Conservation (phyloP, 306 rosid genomes). For the Cicer yamashitae region DNA sequence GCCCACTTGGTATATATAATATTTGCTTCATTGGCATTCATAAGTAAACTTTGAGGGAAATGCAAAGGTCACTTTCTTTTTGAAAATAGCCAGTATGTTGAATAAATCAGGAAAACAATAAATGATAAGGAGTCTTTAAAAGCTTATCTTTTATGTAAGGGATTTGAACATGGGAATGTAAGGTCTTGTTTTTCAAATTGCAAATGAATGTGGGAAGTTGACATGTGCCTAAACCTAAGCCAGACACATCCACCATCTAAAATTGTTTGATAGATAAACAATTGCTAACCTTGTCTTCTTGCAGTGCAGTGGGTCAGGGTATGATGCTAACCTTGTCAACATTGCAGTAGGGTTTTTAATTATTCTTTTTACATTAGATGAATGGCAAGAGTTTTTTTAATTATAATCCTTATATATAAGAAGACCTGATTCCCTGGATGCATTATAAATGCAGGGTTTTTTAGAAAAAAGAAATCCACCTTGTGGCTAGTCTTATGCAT, state of each 20-base stretch:
- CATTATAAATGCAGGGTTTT: too few relatives aligned
- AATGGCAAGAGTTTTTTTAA: too few relatives aligned
- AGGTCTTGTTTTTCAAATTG: conserved; percentile 35
- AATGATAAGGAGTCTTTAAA: conserved; percentile 30
- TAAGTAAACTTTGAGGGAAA: conserved; percentile 20
- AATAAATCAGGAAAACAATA: conserved; percentile 35
- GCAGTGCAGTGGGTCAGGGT: conserved; percentile 29
- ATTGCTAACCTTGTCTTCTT: background rate
- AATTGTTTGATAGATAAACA: background rate
- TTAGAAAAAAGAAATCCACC: too few relatives aligned
- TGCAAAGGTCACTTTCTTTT: conserved; percentile 26
- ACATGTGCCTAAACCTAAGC: conserved; percentile 16
- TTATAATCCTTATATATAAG: too few relatives aligned
- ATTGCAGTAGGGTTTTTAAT: background rate
- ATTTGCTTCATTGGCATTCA: background rate
- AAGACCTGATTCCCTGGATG: too few relatives aligned
- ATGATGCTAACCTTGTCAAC: conserved; percentile 28
- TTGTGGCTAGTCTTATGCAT: too few relatives aligned
- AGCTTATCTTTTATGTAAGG: conserved; percentile 15
- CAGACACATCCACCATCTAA: conserved; percentile 26
- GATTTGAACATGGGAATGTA: conserved; percentile 14
- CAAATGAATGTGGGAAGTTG: conserved; percentile 26
- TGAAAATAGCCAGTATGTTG: conserved; percentile 21
- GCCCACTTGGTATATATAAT: conserved; percentile 4
- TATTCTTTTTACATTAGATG: background rate